Evolutionary conservation across 768 basidiomycete genomes (phyloP), one percentile per base, ranked within the genome.

Genomic region (Lentinus brumalis): DNA sequence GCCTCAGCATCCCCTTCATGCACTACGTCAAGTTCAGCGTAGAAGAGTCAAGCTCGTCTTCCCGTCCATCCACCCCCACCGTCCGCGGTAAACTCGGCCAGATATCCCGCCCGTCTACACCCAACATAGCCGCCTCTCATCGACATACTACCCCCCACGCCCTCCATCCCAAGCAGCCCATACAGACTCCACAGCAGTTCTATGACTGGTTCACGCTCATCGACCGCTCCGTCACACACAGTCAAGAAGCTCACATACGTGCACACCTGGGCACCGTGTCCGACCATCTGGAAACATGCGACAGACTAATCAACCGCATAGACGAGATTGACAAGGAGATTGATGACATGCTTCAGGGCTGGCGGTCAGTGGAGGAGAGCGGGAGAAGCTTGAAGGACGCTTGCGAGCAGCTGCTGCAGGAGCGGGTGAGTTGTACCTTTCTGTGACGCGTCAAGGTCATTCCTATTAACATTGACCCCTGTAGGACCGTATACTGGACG

Each of bases 131-230:
- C 16, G 42, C 58, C 12, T 46, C 53, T 39, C 35, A 67, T 39
- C 53, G 62, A 31, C 42, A 55, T 40, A 51, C 38, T n/a, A 46
- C 66, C 12, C 53, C 60, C 5, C 85, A 89, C 68, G 81, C 86
- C 0, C 76, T 93, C 15, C 88, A 91, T 69, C 91, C 92, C 2
- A 84, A 82, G 52, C 83, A 86, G 42, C 88, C 92, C 5, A 87
- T 98, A 41, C 84, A 89, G 63, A 96, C 94, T 0, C 89, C 95
- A 1, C 94, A 98, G 68, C 94, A 98, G 66, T 96, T 99, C 75
- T 94, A 96, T 71, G 96, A 98, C 76, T 97, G 95, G 89, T 96
- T 95, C 73, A 81, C 92, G 4, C 81, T 91, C 42, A 87, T 99
- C 55, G 95, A 97, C 65, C 82, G 90, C 15, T 90, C 91, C 3